A percentile compares a stretch with the other conserved stretches of the same genome.
phyloP scores from a whole-genome alignment of 2,329 filamentous ascomycete species.

The Chrysoporthe deuterocubensis region DNA sequence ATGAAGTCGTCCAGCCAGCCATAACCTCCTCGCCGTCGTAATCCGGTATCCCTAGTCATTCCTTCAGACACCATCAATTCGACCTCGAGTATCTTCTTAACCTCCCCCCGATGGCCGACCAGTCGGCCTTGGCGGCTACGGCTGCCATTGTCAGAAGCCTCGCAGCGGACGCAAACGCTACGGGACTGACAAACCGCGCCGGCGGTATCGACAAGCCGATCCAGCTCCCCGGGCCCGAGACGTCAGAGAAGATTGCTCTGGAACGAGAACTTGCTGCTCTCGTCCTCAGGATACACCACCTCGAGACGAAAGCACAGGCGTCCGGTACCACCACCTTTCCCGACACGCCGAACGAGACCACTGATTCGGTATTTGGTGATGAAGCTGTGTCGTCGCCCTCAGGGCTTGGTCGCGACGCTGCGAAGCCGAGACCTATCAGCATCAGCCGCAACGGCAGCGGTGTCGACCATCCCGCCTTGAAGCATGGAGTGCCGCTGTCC shows the following conservation, averaged over 20 bases:
- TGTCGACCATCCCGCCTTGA: constrained; percentile 33
- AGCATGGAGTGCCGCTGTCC: constrained; percentile 61
- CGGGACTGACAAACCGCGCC: constrained; percentile 41
- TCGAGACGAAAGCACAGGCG: constrained; percentile 77
- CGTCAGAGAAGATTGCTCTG: constrained; percentile 74
- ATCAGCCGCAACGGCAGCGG: constrained; percentile 35
- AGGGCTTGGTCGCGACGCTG: constrained; percentile 45
- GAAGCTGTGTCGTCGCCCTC: constrained; percentile 51
- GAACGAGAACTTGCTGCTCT: constrained; percentile 84
- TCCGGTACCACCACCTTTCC: constrained; percentile 64
- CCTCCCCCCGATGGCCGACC: constrained; percentile 51
- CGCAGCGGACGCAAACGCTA: constrained; percentile 48
- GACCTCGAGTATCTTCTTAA: constrained; percentile 19
- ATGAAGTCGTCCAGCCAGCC: constrained; percentile 25
- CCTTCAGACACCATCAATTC: constrained; percentile 12
- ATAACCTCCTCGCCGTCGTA: constrained; percentile 20
- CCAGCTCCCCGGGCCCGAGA: constrained; percentile 77
- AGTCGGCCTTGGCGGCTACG: constrained; percentile 57
- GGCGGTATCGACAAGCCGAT: constrained; percentile 54
- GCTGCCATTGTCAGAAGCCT: constrained; percentile 59
- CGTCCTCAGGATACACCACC: constrained; percentile 74
- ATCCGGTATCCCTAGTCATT: constrained; percentile 18
- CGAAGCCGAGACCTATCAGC: constrained; percentile 33
- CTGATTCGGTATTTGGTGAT: constrained; percentile 66
- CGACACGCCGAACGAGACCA: constrained; percentile 79